Conservation (phyloP, 1,284 basidiomycete species). For the Cystobasidium slooffiae region DNA sequence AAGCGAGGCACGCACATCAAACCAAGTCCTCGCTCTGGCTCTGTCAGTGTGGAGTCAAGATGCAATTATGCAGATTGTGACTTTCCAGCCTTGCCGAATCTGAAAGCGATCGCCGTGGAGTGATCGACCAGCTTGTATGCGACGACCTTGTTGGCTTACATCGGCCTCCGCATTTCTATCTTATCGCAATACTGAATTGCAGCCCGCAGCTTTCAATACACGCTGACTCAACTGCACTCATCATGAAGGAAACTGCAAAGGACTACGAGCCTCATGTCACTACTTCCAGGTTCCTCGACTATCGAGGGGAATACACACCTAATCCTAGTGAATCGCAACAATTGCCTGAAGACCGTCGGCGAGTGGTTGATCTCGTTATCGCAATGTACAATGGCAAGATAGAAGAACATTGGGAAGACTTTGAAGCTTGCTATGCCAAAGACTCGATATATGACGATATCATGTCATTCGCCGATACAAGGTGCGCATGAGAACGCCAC, state of each 20-base stretch:
- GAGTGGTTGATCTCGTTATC: slow-evolving; percentile 34
- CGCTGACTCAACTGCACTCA: not conserved
- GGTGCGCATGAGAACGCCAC: slow-evolving; percentile 14
- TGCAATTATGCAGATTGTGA: too few relatives aligned
- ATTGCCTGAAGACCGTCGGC: slow-evolving; percentile 29
- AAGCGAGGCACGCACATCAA: not conserved
- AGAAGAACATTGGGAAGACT: slow-evolving; percentile 6
- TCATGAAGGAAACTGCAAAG: slow-evolving; percentile 19
- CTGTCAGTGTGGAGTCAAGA: too few relatives aligned
- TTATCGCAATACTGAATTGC: not conserved
- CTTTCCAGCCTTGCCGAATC: not conserved
- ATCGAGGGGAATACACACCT: slow-evolving; percentile 28
- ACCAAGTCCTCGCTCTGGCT: not conserved
- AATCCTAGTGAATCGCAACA: slow-evolving; percentile 4
- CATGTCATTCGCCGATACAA: slow-evolving; percentile 33
- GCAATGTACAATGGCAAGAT: slow-evolving; percentile 41
- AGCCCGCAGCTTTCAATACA: not conserved
- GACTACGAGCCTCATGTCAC: slow-evolving; percentile 34
- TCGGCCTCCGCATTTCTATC: too few relatives aligned
- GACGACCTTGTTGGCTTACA: too few relatives aligned
- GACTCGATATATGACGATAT: slow-evolving; percentile 36
- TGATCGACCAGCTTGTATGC: not conserved
- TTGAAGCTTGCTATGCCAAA: slow-evolving; percentile 22
- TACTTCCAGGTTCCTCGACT: slow-evolving; percentile 37
- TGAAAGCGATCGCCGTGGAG: not conserved